Conservation (phyloP, 768 basidiomycete species). For the Pleurotus tuber-regium region DNA sequence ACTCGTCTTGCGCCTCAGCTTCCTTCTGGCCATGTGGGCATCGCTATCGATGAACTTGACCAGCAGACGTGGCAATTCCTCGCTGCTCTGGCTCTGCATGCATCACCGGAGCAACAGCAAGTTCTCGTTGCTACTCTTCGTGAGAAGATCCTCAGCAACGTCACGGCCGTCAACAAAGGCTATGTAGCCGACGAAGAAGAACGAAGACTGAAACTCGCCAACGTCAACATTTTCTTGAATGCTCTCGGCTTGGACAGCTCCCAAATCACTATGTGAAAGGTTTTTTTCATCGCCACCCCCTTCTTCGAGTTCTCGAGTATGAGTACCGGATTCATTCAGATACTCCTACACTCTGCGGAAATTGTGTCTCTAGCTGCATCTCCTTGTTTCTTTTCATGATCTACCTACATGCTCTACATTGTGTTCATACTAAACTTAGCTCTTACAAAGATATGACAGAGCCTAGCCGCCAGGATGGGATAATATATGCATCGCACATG, state of each 20-base stretch:
- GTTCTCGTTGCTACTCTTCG: conserved; percentile 79
- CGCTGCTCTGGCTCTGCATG: conserved; percentile 83
- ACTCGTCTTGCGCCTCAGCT: conserved; percentile 55
- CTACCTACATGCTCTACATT: conserved; percentile 5
- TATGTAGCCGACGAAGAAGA: conserved; percentile 73
- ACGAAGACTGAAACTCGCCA: conserved; percentile 74
- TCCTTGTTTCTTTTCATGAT: conserved; percentile 3
- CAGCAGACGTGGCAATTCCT: conserved; percentile 96
- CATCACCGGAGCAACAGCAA: conserved; percentile 85
- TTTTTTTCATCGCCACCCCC: no score
- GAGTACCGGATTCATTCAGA: no score
- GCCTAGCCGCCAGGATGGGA: background rate
- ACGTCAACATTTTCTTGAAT: conserved; percentile 90
- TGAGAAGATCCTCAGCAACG: conserved; percentile 93
- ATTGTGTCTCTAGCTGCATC: no score
- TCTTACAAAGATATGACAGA: conserved; percentile 9
- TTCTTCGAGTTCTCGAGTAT: background rate
- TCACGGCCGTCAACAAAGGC: conserved; percentile 74
- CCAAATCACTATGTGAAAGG: conserved; percentile 59
- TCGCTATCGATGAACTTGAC: conserved; percentile 66
- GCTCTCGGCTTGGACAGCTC: conserved; percentile 69
- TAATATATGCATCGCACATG: conserved; percentile 18
- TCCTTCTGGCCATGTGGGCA: conserved; percentile 25
- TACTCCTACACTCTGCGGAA: background rate
- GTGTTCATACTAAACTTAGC: background rate